Conservation (phyloP, 2,329 filamentous ascomycete species). For the Verticillium longisporum region DNA sequence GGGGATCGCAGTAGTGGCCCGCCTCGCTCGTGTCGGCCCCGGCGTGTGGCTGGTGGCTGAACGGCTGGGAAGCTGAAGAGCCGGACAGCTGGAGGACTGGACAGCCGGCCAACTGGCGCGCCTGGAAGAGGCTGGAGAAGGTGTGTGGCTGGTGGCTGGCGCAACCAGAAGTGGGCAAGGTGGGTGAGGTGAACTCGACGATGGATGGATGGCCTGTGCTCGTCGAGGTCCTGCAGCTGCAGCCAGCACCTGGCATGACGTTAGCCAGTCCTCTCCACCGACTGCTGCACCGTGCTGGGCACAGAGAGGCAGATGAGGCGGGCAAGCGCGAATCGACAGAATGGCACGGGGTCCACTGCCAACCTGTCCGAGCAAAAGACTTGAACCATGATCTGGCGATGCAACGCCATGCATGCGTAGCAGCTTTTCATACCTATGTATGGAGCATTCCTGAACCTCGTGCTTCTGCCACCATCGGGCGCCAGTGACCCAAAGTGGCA, state of each 20-base stretch:
- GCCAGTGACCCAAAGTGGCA: neutral
- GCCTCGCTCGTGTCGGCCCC: neutral
- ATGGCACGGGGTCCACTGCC: too few relatives aligned
- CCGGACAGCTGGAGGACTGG: neutral
- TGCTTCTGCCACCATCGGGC: neutral
- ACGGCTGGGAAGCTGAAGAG: neutral
- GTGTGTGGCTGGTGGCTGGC: neutral
- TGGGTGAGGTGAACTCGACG: neutral
- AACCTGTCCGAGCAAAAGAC: neutral
- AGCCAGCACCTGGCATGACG: neutral
- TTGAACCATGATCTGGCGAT: neutral
- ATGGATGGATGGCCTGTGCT: neutral
- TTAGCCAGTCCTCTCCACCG: neutral
- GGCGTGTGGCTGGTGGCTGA: neutral
- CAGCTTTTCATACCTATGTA: neutral
- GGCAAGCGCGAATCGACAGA: neutral
- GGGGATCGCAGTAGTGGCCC: neutral
- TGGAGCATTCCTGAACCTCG: neutral
- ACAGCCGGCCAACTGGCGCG: too few relatives aligned
- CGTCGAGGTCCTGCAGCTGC: neutral
- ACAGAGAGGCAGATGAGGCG: neutral
- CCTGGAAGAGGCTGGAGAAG: neutral
- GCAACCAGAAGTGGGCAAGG: neutral
- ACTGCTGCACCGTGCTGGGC: neutral
- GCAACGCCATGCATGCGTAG: neutral